These are phyloP conservation scores for Trypanosoma avium DNA, from an alignment of 208 protist species.

Conservation along the genomic window DNA sequence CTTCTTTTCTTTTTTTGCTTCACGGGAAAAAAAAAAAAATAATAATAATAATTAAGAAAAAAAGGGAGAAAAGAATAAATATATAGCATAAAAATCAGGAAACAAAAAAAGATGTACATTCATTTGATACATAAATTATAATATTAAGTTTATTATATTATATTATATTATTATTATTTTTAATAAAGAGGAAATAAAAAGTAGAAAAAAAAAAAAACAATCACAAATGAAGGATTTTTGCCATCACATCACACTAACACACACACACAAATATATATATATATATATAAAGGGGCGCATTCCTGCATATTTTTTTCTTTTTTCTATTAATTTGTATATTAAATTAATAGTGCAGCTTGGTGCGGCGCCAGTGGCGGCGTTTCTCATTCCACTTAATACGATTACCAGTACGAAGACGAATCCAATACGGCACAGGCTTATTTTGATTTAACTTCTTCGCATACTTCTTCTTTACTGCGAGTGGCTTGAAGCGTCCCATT, in stretches of 20 bases:
- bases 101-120: no score
- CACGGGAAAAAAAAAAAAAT: not conserved
- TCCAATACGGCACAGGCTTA: slow-evolving; percentile 93
- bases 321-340: no score
- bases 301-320: not conserved
- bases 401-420: slow-evolving; percentile 91
- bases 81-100: no score
- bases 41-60: slow-evolving; percentile 11
- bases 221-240: slow-evolving; percentile 7
- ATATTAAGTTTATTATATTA: no score
- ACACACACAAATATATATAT: not conserved
- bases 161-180: no score
- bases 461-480: slow-evolving; percentile 93
- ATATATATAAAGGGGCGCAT: slow-evolving; percentile 10
- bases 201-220: slow-evolving; percentile 16
- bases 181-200: no score
- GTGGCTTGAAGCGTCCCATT: slow-evolving; percentile 91
- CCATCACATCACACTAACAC: not conserved
- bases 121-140: no score
- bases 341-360: slow-evolving; percentile 94
- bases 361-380: slow-evolving; percentile 95
- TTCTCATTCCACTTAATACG: slow-evolving; percentile 95
- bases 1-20: no score
- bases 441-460: slow-evolving; percentile 95
- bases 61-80: slow-evolving; percentile 2